These are phyloP conservation scores for Leishmania braziliensis DNA, from an alignment of 208 protist genomes.

Conservation along the genomic window DNA sequence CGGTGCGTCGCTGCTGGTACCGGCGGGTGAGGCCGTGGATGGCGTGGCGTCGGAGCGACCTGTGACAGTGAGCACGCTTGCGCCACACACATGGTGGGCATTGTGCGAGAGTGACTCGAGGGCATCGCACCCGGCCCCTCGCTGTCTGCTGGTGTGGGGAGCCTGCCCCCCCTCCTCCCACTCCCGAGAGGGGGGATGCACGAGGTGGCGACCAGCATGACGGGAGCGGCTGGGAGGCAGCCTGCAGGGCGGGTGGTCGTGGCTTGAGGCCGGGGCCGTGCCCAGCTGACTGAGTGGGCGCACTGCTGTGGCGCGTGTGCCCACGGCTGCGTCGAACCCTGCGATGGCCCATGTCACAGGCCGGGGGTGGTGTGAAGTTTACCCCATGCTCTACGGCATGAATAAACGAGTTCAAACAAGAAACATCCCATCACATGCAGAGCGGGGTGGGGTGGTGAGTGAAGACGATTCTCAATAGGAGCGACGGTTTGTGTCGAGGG, in stretches of 20 bases:
- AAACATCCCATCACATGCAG: neutral
- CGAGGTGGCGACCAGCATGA: neutral
- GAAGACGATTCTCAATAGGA: neutral
- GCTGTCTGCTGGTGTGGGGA: neutral
- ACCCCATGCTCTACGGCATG: neutral
- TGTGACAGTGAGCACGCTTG: neutral
- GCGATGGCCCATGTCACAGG: neutral
- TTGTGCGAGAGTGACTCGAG: neutral
- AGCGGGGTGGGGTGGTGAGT: neutral
- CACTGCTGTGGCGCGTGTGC: neutral
- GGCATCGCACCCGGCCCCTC: neutral
- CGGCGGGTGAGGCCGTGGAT: neutral
- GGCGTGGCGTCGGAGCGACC: neutral
- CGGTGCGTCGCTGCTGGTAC: neutral
- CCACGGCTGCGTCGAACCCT: neutral
- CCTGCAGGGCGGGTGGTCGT: neutral
- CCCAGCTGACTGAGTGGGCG: neutral
- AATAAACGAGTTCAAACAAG: neutral
- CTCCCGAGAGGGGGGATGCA: neutral
- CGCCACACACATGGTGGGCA: neutral
- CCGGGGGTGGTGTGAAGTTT: neutral
- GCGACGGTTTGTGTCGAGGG: neutral
- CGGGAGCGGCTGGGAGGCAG: neutral
- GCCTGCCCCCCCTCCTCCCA: too few relatives aligned
- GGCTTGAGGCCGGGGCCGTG: neutral